A percentile compares a stretch with the other conserved stretches of the same genome.
These are phyloP conservation scores for Sclerotinia subarctica DNA, from an alignment of 2,329 filamentous ascomycete genomes.

Conservation along the genomic window DNA sequence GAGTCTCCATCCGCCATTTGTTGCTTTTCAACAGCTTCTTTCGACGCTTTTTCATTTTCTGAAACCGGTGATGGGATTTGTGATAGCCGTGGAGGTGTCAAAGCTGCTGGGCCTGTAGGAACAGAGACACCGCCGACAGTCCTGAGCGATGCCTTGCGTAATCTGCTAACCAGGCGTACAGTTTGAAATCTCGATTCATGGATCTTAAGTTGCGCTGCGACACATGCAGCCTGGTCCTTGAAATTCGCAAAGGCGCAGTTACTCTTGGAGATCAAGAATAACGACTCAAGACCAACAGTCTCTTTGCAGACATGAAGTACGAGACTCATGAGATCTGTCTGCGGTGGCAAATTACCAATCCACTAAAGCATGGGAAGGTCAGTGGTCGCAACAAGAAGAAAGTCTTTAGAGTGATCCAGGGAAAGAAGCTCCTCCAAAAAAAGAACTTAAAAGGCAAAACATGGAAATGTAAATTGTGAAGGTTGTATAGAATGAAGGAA, in stretches of 20 bases:
- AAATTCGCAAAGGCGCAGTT: constrained; percentile 98
- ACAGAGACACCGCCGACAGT: constrained; percentile 34
- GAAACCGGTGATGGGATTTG: constrained; percentile 30
- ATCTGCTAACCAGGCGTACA: constrained; percentile 78
- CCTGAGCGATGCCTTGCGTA: constrained; percentile 56
- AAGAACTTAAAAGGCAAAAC: neutral
- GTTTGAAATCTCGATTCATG: constrained; percentile 89
- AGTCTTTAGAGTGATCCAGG: neutral
- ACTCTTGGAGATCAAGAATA: constrained; percentile 94
- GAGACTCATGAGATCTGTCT: constrained; percentile 76
- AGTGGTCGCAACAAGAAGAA: neutral
- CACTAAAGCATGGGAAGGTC: constrained; percentile 46
- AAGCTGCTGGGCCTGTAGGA: constrained; percentile 36
- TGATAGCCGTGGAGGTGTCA: constrained; percentile 29
- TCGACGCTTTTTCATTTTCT: constrained; percentile 39
- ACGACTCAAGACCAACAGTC: constrained; percentile 71
- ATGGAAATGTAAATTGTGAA: neutral
- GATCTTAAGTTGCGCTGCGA: constrained; percentile 74
- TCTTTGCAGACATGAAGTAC: constrained; percentile 88
- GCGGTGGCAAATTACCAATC: constrained; percentile 90
- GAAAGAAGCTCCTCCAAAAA: neutral
- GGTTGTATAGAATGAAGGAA: neutral
- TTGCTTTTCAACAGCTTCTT: constrained; percentile 21
- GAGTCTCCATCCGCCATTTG: constrained; percentile 17
- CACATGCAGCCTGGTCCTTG: constrained; percentile 72